Evolutionary conservation across 2,329 filamentous ascomycete species (phyloP), one percentile per base, ranked within the genome.

Genomic region (Diaporthe humulicola): DNA sequence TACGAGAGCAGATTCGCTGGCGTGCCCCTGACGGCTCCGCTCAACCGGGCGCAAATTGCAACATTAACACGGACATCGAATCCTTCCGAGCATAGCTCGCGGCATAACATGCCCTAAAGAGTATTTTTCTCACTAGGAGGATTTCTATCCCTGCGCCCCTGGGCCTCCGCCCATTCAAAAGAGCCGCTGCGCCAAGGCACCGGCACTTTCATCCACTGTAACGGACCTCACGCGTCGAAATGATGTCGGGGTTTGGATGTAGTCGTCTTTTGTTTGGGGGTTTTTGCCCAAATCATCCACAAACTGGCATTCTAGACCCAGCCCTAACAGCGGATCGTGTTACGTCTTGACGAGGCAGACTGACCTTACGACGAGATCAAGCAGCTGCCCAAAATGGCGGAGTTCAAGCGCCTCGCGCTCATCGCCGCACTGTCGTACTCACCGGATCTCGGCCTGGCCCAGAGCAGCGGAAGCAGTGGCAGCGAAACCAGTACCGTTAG

Each of bases 41-140:
- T 54, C 45, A 36, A 30, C 22, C 22, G 42, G 42, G 61, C 30
- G 45, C 19, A 67, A 50, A 50, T 36, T 67, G 45, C 61, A 67
- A 67, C 61, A 6, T 67, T 22, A 38, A 30, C 33, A 9, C 64
- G 45, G 64, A 12, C 64, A 22, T 28, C 4, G n/a, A 36, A 54
- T 69, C 48, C 64, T 69, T 69, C 48, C 48, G 22, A 69, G 64
- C 64, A 38, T 69, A 69, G 64, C 48, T 25, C 36, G 64, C 64
- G 48, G 64, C 9, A 69, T 36, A 3, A 19, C 40, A 54, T 52
- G 64, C 48, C 64, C 48, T 38, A 69, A 54, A 9, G 14, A 69
- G 64, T 54, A 54, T 40, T 69, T 69, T 69, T 69, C 64, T 69
- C 33, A 69, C 64, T 40, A 54, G 64, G 22, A 69, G 64, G 64